These are phyloP conservation scores for Phaseolus lunatus DNA, from an alignment of 306 rosid genomes.

Conservation along the genomic window DNA sequence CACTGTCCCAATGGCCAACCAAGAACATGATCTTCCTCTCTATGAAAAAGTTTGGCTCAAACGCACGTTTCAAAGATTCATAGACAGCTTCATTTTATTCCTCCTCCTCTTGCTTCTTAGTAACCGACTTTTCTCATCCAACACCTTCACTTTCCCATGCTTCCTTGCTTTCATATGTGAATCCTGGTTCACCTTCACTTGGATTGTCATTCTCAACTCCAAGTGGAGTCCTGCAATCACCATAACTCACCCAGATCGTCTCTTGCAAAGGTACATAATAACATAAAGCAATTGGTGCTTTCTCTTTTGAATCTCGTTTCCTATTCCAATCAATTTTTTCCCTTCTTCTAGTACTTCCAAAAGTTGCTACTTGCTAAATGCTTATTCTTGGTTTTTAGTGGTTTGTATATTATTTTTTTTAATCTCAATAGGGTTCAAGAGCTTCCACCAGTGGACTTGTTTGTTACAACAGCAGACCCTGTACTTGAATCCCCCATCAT, in stretches of 20 bases:
- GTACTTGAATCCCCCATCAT: slow-evolving; percentile 67
- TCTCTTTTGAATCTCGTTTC: neutral
- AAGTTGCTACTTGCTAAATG: neutral
- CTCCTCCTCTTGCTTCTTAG: slow-evolving; percentile 52
- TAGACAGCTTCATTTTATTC: slow-evolving; percentile 47
- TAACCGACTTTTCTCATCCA: slow-evolving; percentile 49
- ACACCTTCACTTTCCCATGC: slow-evolving; percentile 52
- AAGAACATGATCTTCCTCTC: slow-evolving; percentile 21
- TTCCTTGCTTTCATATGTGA: slow-evolving; percentile 69
- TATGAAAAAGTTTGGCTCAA: slow-evolving; percentile 47
- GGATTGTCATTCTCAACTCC: slow-evolving; percentile 52
- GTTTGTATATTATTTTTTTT: neutral
- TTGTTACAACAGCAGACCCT: slow-evolving; percentile 76
- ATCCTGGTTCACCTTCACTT: slow-evolving; percentile 60
- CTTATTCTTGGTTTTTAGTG: neutral
- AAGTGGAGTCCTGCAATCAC: slow-evolving; percentile 58
- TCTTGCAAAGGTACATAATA: slow-evolving; percentile 48
- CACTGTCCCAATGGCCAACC: slow-evolving; percentile 21
- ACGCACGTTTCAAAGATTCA: slow-evolving; percentile 34
- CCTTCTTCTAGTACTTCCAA: neutral
- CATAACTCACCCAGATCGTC: slow-evolving; percentile 58
- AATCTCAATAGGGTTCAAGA: slow-evolving; percentile 49
- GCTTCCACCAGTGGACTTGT: slow-evolving; percentile 68
- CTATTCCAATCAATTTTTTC: neutral
- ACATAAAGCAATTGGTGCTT: neutral